Percentiles rank a stretch among this genome's conserved stretches.
Conservation (phyloP, 352 stramenopile genomes). For the Pythium brachiatum region DNA sequence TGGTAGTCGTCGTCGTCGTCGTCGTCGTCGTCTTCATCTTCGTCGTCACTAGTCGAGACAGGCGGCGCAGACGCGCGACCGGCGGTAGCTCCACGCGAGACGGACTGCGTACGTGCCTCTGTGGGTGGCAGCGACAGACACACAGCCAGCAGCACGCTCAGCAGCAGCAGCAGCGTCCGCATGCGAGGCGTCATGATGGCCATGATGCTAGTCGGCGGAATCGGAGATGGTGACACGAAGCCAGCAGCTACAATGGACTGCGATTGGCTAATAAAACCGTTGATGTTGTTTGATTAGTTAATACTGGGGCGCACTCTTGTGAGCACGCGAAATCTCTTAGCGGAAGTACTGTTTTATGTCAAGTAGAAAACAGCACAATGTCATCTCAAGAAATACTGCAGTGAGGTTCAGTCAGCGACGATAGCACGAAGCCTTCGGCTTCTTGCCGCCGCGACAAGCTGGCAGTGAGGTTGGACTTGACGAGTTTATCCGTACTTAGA, state of each 20-base stretch:
- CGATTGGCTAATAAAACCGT: neutral
- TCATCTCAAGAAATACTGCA: no score
- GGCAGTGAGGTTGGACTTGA: no score
- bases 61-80: neutral
- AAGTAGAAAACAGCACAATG: no score
- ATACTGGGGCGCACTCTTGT: no score
- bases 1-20: conserved; percentile 51
- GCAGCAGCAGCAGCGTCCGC: neutral
- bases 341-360: no score
- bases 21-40: conserved; percentile 28
- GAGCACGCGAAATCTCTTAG: no score
- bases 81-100: neutral
- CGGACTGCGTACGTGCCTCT: neutral
- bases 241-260: neutral
- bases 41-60: neutral
- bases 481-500: no score
- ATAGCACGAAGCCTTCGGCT: no score
- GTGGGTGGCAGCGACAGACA: neutral
- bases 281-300: no score
- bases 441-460: no score
- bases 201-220: neutral
- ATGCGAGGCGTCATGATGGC: neutral
- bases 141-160: neutral
- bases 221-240: neutral
- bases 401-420: no score